phyloP scores from a whole-genome alignment of 495 filamentous ascomycete species.

The Tuber umbilicatum region DNA sequence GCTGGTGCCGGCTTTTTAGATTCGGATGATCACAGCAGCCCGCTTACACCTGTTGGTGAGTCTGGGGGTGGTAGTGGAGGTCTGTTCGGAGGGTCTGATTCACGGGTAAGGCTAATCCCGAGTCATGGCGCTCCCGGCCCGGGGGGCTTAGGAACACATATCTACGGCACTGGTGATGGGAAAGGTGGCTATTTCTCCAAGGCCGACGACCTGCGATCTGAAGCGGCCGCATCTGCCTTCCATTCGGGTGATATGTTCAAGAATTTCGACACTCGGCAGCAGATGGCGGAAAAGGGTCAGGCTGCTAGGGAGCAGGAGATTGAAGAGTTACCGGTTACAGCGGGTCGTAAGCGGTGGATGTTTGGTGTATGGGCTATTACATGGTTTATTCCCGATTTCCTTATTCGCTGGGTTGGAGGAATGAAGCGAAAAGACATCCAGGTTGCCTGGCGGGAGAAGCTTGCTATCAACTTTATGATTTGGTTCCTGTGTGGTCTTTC shows the following conservation, averaged over 20 bases:
- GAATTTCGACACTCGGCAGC: constrained; percentile 84
- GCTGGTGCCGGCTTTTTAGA: constrained; percentile 42
- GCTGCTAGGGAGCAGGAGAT: constrained; percentile 85
- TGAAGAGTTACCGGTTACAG: constrained; percentile 68
- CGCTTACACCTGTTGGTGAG: constrained; percentile 41
- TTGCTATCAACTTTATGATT: constrained; percentile 97
- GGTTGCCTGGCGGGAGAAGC: constrained; percentile 89
- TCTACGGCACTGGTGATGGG: constrained; percentile 38
- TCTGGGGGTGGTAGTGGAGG: constrained; percentile 27
- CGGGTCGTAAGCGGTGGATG: constrained; percentile 87
- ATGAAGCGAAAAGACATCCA: constrained; percentile 94
- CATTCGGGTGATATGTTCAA: constrained; percentile 95
- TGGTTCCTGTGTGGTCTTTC: constrained; percentile 77
- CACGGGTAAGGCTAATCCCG: constrained; percentile 47
- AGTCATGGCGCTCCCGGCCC: constrained; percentile 41
- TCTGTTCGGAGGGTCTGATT: constrained; percentile 43
- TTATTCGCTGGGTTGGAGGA: constrained; percentile 67
- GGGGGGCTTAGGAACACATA: constrained; percentile 37
- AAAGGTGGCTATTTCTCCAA: constrained; percentile 71
- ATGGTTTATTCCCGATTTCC: constrained; percentile 78
- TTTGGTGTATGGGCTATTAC: constrained; percentile 79
- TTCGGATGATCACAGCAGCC: constrained; percentile 47
- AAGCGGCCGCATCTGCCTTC: constrained; percentile 81
- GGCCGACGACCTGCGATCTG: constrained; percentile 78
- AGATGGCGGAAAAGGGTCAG: constrained; percentile 92